Conservation (phyloP, 768 basidiomycete genomes). For the Rhodotorula babjevae region DNA sequence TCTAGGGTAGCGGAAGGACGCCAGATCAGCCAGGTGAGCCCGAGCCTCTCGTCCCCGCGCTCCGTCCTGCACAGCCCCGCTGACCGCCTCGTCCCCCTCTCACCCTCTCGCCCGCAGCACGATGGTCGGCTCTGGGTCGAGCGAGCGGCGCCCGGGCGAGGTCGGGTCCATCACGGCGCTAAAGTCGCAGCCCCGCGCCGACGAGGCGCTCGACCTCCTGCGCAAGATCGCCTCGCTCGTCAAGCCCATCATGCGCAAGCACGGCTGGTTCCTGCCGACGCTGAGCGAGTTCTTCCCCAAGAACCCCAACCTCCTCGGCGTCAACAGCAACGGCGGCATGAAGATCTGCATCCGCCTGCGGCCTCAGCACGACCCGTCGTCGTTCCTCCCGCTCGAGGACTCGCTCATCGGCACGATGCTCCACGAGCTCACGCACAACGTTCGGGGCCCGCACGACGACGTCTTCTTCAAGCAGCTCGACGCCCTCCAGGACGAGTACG, state of each 20-base stretch:
- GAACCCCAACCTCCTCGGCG: slow-evolving; percentile 60
- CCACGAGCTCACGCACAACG: slow-evolving; percentile 53
- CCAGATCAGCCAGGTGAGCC: too few species aligned
- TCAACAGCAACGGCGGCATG: slow-evolving; percentile 64
- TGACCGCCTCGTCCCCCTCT: too few species aligned
- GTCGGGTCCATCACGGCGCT: slow-evolving; percentile 56
- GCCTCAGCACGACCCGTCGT: slow-evolving; percentile 48
- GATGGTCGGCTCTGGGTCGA: neutral
- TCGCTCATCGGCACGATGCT: slow-evolving; percentile 56
- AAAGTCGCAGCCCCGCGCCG: slow-evolving; percentile 61
- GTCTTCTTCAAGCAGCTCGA: slow-evolving; percentile 52
- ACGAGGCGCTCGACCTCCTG: slow-evolving; percentile 64
- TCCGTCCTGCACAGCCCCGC: too few species aligned
- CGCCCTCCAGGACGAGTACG: slow-evolving; percentile 80
- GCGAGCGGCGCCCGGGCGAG: slow-evolving; percentile 1
- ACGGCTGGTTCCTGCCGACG: slow-evolving; percentile 59
- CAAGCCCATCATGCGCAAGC: slow-evolving; percentile 88
- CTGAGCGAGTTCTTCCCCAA: slow-evolving; percentile 75
- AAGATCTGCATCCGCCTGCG: slow-evolving; percentile 79
- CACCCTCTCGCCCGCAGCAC: too few species aligned
- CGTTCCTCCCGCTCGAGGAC: slow-evolving; percentile 53
- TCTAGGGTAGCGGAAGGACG: too few species aligned
- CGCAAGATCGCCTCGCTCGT: slow-evolving; percentile 58
- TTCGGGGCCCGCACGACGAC: slow-evolving; percentile 52
- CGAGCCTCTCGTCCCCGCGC: too few species aligned